These are phyloP conservation scores for Blastomyces gilchristii DNA, from an alignment of 2,329 filamentous ascomycete species.

Conservation along the genomic window DNA sequence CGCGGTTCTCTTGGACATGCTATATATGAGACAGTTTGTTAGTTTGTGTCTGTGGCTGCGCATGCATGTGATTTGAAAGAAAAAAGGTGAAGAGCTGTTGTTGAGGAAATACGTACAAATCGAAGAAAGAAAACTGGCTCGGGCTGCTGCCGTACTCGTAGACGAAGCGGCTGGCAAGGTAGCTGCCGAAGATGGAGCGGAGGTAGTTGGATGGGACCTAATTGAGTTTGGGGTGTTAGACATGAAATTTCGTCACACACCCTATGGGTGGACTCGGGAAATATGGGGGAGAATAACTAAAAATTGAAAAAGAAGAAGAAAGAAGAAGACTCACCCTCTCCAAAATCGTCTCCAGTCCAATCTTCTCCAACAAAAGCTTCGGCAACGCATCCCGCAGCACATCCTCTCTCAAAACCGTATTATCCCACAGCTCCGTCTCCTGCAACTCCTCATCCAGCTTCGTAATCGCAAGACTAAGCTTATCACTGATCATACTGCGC, in stretches of 20 bases:
- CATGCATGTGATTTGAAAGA: too few species aligned
- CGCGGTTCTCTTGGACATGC: slow-evolving; percentile 7
- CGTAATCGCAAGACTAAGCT: slow-evolving; percentile 86
- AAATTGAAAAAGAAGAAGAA: not conserved
- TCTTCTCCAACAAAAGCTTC: slow-evolving; percentile 70
- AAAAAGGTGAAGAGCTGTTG: not conserved
- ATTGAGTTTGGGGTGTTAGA: not conserved
- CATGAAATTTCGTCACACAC: not conserved
- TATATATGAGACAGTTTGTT: not conserved
- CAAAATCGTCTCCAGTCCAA: slow-evolving; percentile 82
- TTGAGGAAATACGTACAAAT: slow-evolving; percentile 60
- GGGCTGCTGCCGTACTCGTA: slow-evolving; percentile 90
- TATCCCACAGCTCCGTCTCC: slow-evolving; percentile 81
- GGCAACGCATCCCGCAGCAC: slow-evolving; percentile 81
- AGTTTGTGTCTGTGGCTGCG: not conserved
- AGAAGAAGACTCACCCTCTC: slow-evolving; percentile 49
- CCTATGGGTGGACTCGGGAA: not conserved
- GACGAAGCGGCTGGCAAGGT: slow-evolving; percentile 87
- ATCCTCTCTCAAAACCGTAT: slow-evolving; percentile 63
- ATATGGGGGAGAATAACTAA: not conserved
- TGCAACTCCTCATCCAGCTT: slow-evolving; percentile 93
- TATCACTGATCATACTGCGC: slow-evolving; percentile 82
- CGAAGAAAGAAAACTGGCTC: slow-evolving; percentile 96
- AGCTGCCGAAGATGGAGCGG: slow-evolving; percentile 90
- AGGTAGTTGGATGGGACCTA: slow-evolving; percentile 84